Percentiles rank a stretch among this genome's conserved stretches.
phyloP scores from a whole-genome alignment of 768 basidiomycete species.

The Russula dissimulans region DNA sequence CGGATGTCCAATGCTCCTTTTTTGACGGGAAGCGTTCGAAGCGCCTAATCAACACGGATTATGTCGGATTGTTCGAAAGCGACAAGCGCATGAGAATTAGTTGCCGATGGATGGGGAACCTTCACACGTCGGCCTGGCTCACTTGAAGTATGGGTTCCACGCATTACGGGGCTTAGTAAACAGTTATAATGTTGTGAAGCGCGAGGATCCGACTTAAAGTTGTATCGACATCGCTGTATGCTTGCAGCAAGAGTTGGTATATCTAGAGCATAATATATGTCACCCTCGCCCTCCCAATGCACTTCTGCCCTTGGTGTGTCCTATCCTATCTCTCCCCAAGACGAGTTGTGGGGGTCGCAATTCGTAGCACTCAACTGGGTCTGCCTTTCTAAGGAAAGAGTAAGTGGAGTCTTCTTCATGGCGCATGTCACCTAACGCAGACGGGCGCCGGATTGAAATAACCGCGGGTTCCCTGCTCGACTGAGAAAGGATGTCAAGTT shows the following conservation, averaged over 20 bases:
- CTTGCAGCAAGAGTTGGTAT: too few relatives aligned
- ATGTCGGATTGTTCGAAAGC: conserved; percentile 40
- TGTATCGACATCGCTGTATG: not conserved
- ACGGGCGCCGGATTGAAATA: conserved; percentile 20
- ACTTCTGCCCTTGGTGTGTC: not conserved
- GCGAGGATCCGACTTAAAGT: not conserved
- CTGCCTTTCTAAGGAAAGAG: not conserved
- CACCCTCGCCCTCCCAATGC: not conserved
- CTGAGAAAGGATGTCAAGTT: conserved; percentile 25
- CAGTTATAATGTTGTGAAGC: not conserved
- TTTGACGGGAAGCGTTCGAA: conserved; percentile 25
- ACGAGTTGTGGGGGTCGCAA: not conserved
- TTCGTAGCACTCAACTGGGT: not conserved
- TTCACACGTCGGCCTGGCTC: conserved; percentile 50
- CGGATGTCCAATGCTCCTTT: conserved; percentile 28
- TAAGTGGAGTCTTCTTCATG: not conserved
- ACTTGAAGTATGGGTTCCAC: conserved; percentile 51
- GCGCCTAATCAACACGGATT: conserved; percentile 29
- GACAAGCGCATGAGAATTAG: conserved; percentile 39
- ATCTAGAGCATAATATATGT: too few relatives aligned
- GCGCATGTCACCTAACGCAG: not conserved
- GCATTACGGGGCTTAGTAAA: not conserved
- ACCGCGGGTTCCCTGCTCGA: conserved; percentile 44
- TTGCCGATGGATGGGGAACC: conserved; percentile 48
- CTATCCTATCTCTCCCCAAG: conserved; percentile 1